Evolutionary conservation across 2,329 filamentous ascomycete genomes (phyloP).

Genomic region (Pyricularia sp.): DNA sequence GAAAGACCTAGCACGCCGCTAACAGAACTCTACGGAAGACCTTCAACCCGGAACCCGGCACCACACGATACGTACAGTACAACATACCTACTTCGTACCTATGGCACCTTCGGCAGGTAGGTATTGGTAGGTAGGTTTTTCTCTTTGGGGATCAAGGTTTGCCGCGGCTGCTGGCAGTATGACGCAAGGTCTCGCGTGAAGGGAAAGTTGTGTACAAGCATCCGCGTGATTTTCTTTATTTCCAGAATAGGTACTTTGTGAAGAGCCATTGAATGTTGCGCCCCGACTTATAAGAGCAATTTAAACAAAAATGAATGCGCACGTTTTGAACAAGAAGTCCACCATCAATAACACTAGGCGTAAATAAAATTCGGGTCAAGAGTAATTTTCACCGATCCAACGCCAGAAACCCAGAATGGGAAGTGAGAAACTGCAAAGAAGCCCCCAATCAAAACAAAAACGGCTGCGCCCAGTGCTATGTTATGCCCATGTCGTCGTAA

Average conservation of each 20-base stretch:
- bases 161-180: background rate
- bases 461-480: background rate
- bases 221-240: background rate
- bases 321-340: no score
- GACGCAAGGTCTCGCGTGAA: background rate
- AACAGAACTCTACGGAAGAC: background rate
- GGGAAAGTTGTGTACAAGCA: background rate
- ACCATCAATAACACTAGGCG: background rate
- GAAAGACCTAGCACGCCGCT: background rate
- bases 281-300: background rate
- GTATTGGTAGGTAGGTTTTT: background rate
- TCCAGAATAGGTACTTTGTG: background rate
- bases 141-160: background rate
- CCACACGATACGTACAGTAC: background rate
- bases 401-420: background rate
- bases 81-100: background rate
- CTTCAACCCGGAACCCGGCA: background rate
- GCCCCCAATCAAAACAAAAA: background rate
- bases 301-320: background rate
- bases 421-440: background rate
- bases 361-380: background rate
- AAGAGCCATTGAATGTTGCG: background rate
- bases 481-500: background rate
- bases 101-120: background rate
- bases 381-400: background rate